These are phyloP conservation scores for Clitocybe nebularis DNA, from an alignment of 1,284 basidiomycete genomes.

Conservation along the genomic window DNA sequence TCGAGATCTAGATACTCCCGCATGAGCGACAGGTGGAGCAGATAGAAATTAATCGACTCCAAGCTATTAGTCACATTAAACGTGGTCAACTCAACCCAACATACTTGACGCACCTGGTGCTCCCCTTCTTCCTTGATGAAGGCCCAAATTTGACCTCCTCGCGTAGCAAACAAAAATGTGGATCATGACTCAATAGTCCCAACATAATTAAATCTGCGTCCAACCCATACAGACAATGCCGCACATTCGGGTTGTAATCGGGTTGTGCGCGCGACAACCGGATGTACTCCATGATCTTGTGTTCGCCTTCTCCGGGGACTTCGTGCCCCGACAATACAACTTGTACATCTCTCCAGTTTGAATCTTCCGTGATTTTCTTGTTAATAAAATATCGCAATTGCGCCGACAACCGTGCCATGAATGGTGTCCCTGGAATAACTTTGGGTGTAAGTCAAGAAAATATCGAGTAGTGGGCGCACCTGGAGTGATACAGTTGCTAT, in stretches of 20 bases:
- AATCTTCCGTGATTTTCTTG: conserved; percentile 95
- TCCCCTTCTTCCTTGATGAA: conserved; percentile 65
- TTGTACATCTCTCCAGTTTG: conserved; percentile 89
- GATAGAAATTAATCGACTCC: conserved; percentile 90
- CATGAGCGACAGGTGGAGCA: conserved; percentile 91
- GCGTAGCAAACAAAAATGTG: conserved; percentile 95
- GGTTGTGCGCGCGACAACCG: conserved; percentile 92
- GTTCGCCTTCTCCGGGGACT: conserved; percentile 97
- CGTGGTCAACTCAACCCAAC: no score
- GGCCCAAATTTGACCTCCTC: conserved; percentile 99
- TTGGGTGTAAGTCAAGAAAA: conserved; percentile 1
- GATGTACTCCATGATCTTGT: conserved; percentile 99
- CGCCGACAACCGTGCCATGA: conserved; percentile 89
- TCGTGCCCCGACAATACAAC: conserved; percentile 98
- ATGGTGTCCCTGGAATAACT: conserved; percentile 75
- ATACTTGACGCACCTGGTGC: conserved; percentile 57
- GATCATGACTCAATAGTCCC: conserved; percentile 94
- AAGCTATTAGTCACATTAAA: no score
- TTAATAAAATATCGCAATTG: conserved; percentile 96
- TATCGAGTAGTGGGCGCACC: conserved; percentile 44
- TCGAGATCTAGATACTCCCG: conserved; percentile 97
- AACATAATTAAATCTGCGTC: conserved; percentile 99
- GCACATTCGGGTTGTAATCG: conserved; percentile 89
- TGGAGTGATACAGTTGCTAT: conserved; percentile 98
- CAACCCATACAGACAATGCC: conserved; percentile 97